These are phyloP conservation scores for Solanum virginianum DNA, from an alignment of 257 asterid genomes.

Conservation along the genomic window DNA sequence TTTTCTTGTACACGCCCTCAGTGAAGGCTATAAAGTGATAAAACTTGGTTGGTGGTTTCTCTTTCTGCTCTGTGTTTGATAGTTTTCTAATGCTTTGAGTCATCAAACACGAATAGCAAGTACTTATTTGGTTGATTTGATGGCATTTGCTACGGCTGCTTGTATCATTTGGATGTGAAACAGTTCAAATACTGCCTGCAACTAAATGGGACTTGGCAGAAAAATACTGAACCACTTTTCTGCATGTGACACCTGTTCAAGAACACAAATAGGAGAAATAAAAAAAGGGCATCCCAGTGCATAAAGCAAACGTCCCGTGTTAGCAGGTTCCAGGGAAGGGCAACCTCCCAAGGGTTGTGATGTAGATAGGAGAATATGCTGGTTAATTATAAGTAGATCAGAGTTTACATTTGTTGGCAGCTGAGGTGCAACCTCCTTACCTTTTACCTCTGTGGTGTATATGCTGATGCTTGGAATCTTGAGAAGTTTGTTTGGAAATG, in stretches of 20 bases:
- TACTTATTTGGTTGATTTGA: neutral
- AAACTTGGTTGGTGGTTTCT: neutral
- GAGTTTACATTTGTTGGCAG: neutral
- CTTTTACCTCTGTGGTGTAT: neutral
- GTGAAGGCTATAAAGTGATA: neutral
- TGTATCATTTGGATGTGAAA: neutral
- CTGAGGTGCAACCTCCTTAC: neutral
- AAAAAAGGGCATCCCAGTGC: neutral
- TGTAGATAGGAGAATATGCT: neutral
- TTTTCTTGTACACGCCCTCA: neutral
- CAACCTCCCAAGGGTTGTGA: neutral
- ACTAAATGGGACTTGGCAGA: neutral
- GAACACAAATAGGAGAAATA: neutral
- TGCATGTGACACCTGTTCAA: neutral
- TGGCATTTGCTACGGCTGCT: neutral
- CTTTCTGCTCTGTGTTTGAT: neutral
- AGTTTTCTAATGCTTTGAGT: neutral
- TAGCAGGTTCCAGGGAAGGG: neutral
- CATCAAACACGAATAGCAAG: neutral
- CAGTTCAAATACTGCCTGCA: neutral
- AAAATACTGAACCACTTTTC: neutral
- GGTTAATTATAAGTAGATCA: neutral
- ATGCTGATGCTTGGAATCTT: neutral
- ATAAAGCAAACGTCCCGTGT: neutral
- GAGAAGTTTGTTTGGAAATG: neutral